Base-by-base conservation (phyloP, 345 rosid genomes). In the Arabidopsis suecica region DNA sequence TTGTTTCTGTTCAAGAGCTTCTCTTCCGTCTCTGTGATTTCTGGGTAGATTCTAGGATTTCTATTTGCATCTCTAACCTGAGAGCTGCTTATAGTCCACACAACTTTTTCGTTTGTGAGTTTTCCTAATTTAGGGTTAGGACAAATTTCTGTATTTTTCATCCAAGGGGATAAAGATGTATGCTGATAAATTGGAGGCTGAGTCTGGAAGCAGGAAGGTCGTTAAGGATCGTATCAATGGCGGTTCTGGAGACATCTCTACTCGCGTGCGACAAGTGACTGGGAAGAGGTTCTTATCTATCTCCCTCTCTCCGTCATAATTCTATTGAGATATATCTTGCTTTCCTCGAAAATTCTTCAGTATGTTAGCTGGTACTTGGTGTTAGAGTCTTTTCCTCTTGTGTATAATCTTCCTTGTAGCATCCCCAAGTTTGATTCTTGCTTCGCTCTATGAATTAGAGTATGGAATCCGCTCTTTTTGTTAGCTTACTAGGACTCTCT, bases 101-200 rank as follows among this genome's bases (percentile, higher is more conserved):
- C 7, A 6, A 36, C 28, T 42, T 20, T 12, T 30, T 56, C 47
- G 48, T 30, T 56, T 66, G 33, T 63, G 68, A 55, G 34, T 25
- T 68, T 53, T 25, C 30, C 58, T 53, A 71, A 77, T 63, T 70
- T 69, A 75, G 82, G 82, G 82, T 75, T 75, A 64, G 65, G 66
- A 65, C 3, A 11, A 20, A 18, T 68, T 65, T 74, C 63, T 61
- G 13, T 23, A 2, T 13, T 6, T n/a, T 54, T 41, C 59, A 36
- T 49, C 72, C 20, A 8, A 59, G 55, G 54, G 14, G 32, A 16
- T 22, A 62, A 69, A 77, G 71, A 95, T 95, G 99, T 95, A 95
- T 78, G 96, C 99, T 78, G 99, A 95, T 88, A 88, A 80, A 70
- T 89, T 89, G 69, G 97, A 95, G 79, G 87, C 84, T 53, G 97